Percentiles rank a stretch among this genome's conserved stretches.
These are phyloP conservation scores for Abelmoschus esculentus DNA, from an alignment of 345 rosid genomes.

Conservation along the genomic window DNA sequence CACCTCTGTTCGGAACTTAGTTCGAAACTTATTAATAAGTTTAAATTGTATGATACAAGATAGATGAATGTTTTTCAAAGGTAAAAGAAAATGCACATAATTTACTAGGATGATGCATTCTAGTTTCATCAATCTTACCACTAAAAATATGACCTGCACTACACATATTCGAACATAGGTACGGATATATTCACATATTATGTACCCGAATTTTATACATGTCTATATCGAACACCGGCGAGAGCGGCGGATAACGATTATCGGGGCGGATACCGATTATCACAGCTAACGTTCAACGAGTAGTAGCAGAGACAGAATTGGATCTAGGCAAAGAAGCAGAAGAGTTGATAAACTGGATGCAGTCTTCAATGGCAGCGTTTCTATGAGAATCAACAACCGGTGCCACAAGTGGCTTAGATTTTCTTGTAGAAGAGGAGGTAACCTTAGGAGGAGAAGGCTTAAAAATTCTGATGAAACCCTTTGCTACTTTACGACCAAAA, in stretches of 20 bases:
- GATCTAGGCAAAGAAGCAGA: conserved; percentile 50
- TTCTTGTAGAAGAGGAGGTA: conserved; percentile 23
- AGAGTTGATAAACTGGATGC: conserved; percentile 75
- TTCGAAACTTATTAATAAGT: no score
- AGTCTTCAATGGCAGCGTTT: conserved; percentile 32
- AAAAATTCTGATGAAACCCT: conserved; percentile 25
- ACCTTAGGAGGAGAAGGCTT: conserved; percentile 25
- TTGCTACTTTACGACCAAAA: conserved; percentile 18
- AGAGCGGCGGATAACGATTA: background rate
- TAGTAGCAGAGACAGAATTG: conserved; percentile 21
- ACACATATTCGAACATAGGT: no score
- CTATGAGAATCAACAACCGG: conserved; percentile 33
- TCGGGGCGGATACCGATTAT: background rate
- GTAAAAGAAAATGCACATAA: conserved; percentile 5
- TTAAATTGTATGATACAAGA: no score
- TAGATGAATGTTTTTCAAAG: background rate
- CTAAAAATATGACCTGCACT: background rate
- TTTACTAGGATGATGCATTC: background rate
- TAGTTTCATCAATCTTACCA: background rate
- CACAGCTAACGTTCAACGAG: background rate
- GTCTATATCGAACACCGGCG: background rate
- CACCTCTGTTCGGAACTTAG: no score
- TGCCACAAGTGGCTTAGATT: conserved; percentile 30
- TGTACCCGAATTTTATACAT: background rate
- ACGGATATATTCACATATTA: background rate